Percentiles rank a stretch among this genome's conserved stretches.
Evolutionary conservation across 2,329 filamentous ascomycete genomes (phyloP).

Genomic region (Cadophora gregata): DNA sequence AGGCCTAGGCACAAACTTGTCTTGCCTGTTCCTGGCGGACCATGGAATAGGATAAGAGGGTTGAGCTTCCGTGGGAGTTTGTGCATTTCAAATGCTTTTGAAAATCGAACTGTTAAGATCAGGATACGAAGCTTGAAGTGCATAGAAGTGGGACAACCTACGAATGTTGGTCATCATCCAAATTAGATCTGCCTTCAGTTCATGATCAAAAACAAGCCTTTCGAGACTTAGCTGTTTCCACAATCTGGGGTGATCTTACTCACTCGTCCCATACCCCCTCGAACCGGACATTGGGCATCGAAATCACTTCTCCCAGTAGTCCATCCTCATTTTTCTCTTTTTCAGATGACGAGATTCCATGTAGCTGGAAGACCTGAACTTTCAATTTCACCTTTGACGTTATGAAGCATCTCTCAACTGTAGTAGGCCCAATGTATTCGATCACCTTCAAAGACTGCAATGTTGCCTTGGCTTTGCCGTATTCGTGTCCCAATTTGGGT

Average conservation of each 20-base stretch:
- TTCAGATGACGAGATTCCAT: slow-evolving; percentile 13
- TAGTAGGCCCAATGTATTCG: slow-evolving; percentile 35
- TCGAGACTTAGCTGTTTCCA: slow-evolving; percentile 5
- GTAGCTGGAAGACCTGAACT: slow-evolving; percentile 34
- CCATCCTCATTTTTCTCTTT: slow-evolving; percentile 23
- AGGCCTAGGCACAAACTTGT: slow-evolving; percentile 97
- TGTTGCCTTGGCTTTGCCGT: slow-evolving; percentile 19
- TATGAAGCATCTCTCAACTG: slow-evolving; percentile 25
- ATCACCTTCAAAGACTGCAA: slow-evolving; percentile 39
- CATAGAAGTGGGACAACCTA: slow-evolving; percentile 20
- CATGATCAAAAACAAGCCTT: slow-evolving; percentile 43
- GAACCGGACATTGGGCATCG: slow-evolving; percentile 39
- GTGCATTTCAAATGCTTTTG: slow-evolving; percentile 13
- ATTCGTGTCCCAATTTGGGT: slow-evolving; percentile 26
- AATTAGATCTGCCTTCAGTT: slow-evolving; percentile 40
- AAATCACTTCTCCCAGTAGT: slow-evolving; percentile 35
- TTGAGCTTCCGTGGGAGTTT: slow-evolving; percentile 91
- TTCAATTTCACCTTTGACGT: slow-evolving; percentile 28
- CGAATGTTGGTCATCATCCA: slow-evolving; percentile 42
- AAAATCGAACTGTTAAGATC: slow-evolving; percentile 34
- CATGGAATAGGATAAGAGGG: slow-evolving; percentile 92
- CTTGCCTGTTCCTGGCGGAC: slow-evolving; percentile 87
- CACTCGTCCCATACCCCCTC: slow-evolving; percentile 41
- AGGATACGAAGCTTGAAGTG: not conserved
- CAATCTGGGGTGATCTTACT: not conserved